Base-by-base conservation (phyloP, 2,329 filamentous ascomycete genomes). In the Xylariaceae sp. region DNA sequence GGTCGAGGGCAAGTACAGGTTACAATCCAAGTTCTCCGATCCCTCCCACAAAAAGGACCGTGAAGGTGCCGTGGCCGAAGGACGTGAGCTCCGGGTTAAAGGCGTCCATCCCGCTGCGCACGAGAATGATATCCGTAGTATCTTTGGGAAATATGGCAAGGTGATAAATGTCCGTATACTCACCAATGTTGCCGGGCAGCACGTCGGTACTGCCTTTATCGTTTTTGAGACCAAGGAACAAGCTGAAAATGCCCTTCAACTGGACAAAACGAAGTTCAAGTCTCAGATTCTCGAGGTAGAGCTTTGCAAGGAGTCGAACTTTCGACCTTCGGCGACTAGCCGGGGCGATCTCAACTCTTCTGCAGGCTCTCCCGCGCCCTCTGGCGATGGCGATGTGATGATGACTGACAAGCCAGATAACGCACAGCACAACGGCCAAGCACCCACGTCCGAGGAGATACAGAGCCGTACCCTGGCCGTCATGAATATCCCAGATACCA, bases 401-500 rank as follows among this genome's bases (percentile, higher is more conserved):
- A 77, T 73, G 65, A 50, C 67, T 0, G 70, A 74, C 19, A 57
- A 62, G 21, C 57, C 52, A 21, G 54, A 52, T 40, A 51, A 63
- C 55, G 12, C 45, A 29, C n/a, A 48, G 22, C 32, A 56, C 54
- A 37, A 55, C 53, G 13, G 39, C 61, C 41, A 66, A 15, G 66
- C 66, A 12, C 74, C 77, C 16, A 75, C 77, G 0, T 70, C 73
- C 7, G 69, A 69, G 5, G 78, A 83, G 15, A 79, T 82, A 18
- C 71, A 76, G 29, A 81, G 85, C 47, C 85, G 90, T 49, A 94
- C 89, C 0, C 79, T 97, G 47, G 87, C 86, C 9, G 75, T 99
- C 26, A 82, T 96, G 72, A 87, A 92, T 58, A 76, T 99, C 1
- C 90, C 94, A 0, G 94, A 97, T 66, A 97, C 92, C 0, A 83